Percentiles rank a stretch among this genome's conserved stretches.
Evolutionary conservation across 768 basidiomycete genomes (phyloP).

Genomic region (Kwoniella bestiolae): DNA sequence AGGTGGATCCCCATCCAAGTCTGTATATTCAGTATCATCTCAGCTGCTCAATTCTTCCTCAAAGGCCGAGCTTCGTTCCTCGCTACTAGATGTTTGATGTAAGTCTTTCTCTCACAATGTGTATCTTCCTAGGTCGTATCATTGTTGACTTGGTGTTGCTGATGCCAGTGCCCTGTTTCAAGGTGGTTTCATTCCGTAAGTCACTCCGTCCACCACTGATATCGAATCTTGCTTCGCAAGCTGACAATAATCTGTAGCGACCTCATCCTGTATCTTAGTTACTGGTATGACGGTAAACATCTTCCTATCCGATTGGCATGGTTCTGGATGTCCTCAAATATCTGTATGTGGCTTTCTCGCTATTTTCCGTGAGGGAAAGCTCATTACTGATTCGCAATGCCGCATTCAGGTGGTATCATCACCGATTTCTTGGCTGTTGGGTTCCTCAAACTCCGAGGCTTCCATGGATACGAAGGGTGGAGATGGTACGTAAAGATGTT

Average conservation of each 20-base stretch:
- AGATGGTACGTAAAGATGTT: constrained; percentile 53
- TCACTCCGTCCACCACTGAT: constrained; percentile 1
- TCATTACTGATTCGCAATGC: neutral
- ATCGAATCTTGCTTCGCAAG: constrained; percentile 59
- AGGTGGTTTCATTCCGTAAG: constrained; percentile 63
- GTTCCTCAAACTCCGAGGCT: constrained; percentile 64
- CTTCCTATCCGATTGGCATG: constrained; percentile 71
- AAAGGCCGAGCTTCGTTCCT: constrained; percentile 64
- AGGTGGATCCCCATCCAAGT: constrained; percentile 58
- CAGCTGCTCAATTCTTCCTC: constrained; percentile 67
- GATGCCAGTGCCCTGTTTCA: constrained; percentile 62
- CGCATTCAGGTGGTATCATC: constrained; percentile 54
- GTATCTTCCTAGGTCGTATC: constrained; percentile 45
- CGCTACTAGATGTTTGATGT: constrained; percentile 58
- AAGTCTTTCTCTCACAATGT: neutral
- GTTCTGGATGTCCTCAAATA: constrained; percentile 67
- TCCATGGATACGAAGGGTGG: constrained; percentile 61
- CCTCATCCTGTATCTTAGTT: constrained; percentile 68
- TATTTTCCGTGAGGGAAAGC: neutral
- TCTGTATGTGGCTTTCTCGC: constrained; percentile 21
- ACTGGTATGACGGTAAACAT: constrained; percentile 63
- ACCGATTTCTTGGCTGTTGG: constrained; percentile 71
- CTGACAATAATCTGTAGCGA: constrained; percentile 58
- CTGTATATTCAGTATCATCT: constrained; percentile 64
- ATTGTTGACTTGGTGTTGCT: constrained; percentile 9